phyloP scores from a whole-genome alignment of 2,329 filamentous ascomycete genomes.

The Dactylella cylindrospora region DNA sequence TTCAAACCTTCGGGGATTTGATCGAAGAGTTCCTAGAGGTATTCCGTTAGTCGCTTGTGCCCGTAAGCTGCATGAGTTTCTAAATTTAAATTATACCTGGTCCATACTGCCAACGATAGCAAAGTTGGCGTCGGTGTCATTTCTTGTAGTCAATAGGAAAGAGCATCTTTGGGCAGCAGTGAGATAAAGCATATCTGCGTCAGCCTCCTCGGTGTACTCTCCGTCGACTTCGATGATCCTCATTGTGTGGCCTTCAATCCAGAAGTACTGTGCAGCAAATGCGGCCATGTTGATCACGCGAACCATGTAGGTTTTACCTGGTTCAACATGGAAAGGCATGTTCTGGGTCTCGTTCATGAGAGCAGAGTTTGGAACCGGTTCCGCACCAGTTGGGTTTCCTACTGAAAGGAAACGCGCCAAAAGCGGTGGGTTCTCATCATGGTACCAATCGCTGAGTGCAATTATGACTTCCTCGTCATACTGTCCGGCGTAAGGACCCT shows the following conservation, averaged over 20 bases:
- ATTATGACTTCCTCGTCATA: constrained; percentile 67
- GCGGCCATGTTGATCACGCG: constrained; percentile 72
- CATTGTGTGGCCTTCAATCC: constrained; percentile 69
- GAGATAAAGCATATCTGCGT: constrained; percentile 66
- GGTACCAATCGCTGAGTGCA: constrained; percentile 72
- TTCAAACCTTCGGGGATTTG: constrained; percentile 67
- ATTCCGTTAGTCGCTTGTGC: too few species aligned
- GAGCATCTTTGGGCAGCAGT: constrained; percentile 66
- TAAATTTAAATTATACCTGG: constrained; percentile 57
- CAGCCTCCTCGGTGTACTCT: constrained; percentile 64
- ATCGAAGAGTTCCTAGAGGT: constrained; percentile 68
- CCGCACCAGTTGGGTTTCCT: constrained; percentile 58
- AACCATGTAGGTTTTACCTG: constrained; percentile 71
- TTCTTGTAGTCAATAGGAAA: constrained; percentile 62
- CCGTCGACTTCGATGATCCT: constrained; percentile 73
- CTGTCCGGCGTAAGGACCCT: constrained; percentile 60
- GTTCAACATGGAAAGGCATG: constrained; percentile 61
- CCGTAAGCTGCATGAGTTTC: too few species aligned
- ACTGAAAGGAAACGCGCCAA: constrained; percentile 56
- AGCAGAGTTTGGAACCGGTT: constrained; percentile 68
- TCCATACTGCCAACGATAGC: constrained; percentile 72
- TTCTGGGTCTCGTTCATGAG: constrained; percentile 72
- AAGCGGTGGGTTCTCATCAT: constrained; percentile 59
- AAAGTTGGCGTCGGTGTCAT: constrained; percentile 65
- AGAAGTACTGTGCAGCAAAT: constrained; percentile 63